Evolutionary conservation across 495 filamentous ascomycete species (phyloP).

Genomic region (Trichoderma erinaceum): DNA sequence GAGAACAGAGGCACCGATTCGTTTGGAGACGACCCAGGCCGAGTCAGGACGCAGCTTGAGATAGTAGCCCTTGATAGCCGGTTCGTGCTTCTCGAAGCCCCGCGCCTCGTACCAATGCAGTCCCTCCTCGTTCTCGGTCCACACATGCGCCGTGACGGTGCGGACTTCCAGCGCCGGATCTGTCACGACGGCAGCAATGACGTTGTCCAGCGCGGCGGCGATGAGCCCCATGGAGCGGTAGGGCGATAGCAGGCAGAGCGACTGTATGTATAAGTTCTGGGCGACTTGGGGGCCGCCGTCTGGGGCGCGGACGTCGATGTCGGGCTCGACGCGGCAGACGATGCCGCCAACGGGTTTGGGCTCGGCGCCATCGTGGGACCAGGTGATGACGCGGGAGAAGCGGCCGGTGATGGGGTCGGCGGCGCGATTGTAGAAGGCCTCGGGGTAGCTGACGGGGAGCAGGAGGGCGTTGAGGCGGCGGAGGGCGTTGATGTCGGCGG

Average conservation of each 20-base stretch:
- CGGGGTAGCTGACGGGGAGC: slow-evolving; percentile 81
- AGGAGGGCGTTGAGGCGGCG: slow-evolving; percentile 77
- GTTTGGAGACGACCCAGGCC: slow-evolving; percentile 63
- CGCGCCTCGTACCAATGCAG: slow-evolving; percentile 77
- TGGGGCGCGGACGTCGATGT: slow-evolving; percentile 22
- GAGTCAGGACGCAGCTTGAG: slow-evolving; percentile 71
- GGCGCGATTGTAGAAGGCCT: slow-evolving; percentile 75
- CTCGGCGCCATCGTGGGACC: slow-evolving; percentile 32
- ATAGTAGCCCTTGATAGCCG: slow-evolving; percentile 71
- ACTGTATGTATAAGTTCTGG: slow-evolving; percentile 76
- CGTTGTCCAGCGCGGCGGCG: slow-evolving; percentile 56
- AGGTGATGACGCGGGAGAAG: slow-evolving; percentile 71
- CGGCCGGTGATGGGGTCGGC: slow-evolving; percentile 60
- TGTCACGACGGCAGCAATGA: slow-evolving; percentile 36
- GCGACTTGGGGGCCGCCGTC: slow-evolving; percentile 20
- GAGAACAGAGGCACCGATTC: slow-evolving; percentile 23
- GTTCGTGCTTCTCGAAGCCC: slow-evolving; percentile 58
- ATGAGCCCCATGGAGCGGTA: slow-evolving; percentile 78
- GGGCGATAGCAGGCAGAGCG: slow-evolving; percentile 72
- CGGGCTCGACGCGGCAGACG: slow-evolving; percentile 69
- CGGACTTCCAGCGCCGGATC: slow-evolving; percentile 43
- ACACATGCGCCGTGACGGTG: slow-evolving; percentile 78
- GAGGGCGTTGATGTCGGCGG: slow-evolving; percentile 63
- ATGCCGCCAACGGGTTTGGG: slow-evolving; percentile 74
- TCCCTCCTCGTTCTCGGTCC: slow-evolving; percentile 83